Percentiles rank a stretch among this genome's conserved stretches.
Evolutionary conservation across 345 rosid species (phyloP).

Genomic region (Aurinia saxatilis): DNA sequence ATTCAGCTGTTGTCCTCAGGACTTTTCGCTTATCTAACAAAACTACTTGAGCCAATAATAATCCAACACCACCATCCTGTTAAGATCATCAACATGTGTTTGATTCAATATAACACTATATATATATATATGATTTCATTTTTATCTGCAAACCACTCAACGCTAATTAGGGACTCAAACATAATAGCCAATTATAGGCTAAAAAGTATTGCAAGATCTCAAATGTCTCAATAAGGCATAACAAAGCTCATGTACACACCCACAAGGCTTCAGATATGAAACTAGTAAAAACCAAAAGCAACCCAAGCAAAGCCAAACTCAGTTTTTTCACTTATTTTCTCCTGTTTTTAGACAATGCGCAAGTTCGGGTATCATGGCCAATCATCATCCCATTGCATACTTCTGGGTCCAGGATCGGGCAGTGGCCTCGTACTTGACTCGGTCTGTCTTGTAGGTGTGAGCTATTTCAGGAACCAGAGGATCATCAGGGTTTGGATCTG

Average conservation of each 20-base stretch:
- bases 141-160: background rate
- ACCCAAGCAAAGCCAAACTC: constrained; percentile 1
- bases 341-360: constrained; percentile 3
- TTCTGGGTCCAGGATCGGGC: constrained; percentile 73
- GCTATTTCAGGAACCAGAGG: constrained; percentile 69
- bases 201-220: background rate
- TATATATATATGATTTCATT: background rate
- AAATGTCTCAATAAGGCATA: constrained; percentile 13
- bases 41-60: background rate
- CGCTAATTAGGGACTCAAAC: background rate
- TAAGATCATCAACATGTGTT: background rate
- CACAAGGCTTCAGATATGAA: constrained; percentile 9
- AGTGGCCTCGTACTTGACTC: constrained; percentile 54
- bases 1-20: background rate
- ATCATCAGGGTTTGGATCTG: constrained; percentile 71
- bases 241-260: constrained; percentile 24
- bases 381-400: constrained; percentile 50
- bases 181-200: background rate
- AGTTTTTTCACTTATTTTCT: constrained; percentile 12
- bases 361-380: background rate
- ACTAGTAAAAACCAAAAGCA: constrained; percentile 1
- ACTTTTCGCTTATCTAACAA: too few relatives aligned
- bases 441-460: constrained; percentile 60
- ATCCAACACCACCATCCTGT: background rate
- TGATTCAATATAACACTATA: background rate